Base-by-base conservation (phyloP, 495 filamentous ascomycete species). In the Penicillium goetzii region DNA sequence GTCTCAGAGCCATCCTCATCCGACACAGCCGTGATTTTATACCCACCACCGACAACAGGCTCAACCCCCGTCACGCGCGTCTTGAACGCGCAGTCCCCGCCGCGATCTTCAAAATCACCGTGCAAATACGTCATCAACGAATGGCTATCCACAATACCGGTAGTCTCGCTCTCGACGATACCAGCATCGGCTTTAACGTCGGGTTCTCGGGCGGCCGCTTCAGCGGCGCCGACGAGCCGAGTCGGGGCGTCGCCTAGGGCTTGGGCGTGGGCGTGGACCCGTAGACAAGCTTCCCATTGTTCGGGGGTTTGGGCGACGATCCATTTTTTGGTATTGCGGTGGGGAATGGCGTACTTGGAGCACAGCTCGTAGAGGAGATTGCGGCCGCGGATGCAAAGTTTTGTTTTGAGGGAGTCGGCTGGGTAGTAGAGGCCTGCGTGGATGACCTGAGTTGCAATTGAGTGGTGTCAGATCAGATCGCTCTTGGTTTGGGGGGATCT, bases 381-480 rank as follows among this genome's bases (percentile, higher is more conserved):
- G 56, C 86, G 85, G 60, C 95, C 95, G 49, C 75, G 70, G 68
- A 97, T 82, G 77, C 95, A 99, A 55, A 99, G 87, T 2, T 75
- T 74, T 0, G 95, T 92, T 76, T 99, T 99, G 17, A 97, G 85
- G 1, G 87, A 88, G 40, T 74, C 71, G 21, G 83, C 72, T 38
- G 90, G 90, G 78, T 99, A 99, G 81, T 99, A 98, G 47, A 98
- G 85, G 43, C 96, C 96, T 2, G 91, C 95, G 69, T 99, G 95
- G 60, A 98, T 97, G 45, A 98, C 94, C 90, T 92, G 62, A 4
- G 47, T 28, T 30, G 33, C 28, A 34, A 43, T 34, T 21, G 6
- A 25, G 49, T 57, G 59, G 2, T 58, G 40, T 40, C n/a, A 33
- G 6, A 21, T 40, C 23, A 25, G 28, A 10, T 26, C 2, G 30